Evolutionary conservation across 2,329 filamentous ascomycete species (phyloP).

Genomic region (Aspergillus bombycis): DNA sequence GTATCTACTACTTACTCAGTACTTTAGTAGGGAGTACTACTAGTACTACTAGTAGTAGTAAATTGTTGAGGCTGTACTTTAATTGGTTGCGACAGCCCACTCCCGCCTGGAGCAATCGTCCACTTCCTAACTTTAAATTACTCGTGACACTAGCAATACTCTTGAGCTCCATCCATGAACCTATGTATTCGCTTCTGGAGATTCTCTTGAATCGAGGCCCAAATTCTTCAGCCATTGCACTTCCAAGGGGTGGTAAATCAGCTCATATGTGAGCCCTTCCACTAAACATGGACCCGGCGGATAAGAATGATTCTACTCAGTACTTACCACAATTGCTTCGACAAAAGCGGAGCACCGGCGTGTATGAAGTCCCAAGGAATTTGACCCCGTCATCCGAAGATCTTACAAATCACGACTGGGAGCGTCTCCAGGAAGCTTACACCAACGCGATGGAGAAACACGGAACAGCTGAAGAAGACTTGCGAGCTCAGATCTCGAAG

Average conservation of each 20-base stretch:
- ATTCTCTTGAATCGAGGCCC: background rate
- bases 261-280: background rate
- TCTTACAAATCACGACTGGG: slow-evolving; percentile 71
- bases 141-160: background rate
- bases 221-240: background rate
- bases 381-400: slow-evolving; percentile 49
- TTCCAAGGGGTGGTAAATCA: background rate
- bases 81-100: too few relatives aligned
- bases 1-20: too few relatives aligned
- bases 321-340: background rate
- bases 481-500: slow-evolving; percentile 68
- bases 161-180: background rate
- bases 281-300: background rate
- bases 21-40: too few relatives aligned
- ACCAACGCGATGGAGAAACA: slow-evolving; percentile 66
- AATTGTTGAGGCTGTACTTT: too few relatives aligned
- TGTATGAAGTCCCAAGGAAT: slow-evolving; percentile 11
- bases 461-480: slow-evolving; percentile 64
- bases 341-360: background rate
- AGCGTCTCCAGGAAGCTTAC: slow-evolving; percentile 72
- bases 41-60: too few relatives aligned
- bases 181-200: background rate
- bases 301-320: background rate
- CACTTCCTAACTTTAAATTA: background rate
- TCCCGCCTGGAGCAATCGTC: background rate